Evolutionary conservation across 306 rosid genomes (phyloP).

Genomic region (Abrus pulchellus): DNA sequence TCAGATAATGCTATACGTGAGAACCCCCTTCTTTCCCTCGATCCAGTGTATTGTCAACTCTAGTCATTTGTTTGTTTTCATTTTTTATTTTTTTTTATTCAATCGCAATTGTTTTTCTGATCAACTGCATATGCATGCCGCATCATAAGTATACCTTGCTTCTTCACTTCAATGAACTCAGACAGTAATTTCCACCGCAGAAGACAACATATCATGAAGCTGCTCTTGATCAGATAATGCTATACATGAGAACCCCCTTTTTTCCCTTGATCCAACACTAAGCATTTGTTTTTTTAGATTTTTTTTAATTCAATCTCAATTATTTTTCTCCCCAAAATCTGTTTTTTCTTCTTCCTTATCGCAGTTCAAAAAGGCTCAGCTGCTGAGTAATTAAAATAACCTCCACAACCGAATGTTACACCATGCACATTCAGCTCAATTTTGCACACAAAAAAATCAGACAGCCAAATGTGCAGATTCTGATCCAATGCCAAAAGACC

Average conservation of each 20-base stretch:
- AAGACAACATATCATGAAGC: background rate
- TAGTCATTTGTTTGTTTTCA: background rate
- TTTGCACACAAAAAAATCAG: background rate
- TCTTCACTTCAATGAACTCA: constrained; percentile 8
- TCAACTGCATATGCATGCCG: background rate
- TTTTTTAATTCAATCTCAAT: background rate
- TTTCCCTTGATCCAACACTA: background rate
- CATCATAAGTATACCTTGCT: background rate
- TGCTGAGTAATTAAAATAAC: constrained; percentile 2
- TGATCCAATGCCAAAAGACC: constrained; percentile 29
- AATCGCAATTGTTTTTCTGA: background rate
- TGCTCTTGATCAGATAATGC: background rate
- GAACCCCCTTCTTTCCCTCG: background rate
- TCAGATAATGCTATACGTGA: background rate
- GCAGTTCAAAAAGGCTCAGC: constrained; percentile 1
- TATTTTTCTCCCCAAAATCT: background rate
- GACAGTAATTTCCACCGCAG: background rate
- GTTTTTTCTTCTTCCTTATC: background rate
- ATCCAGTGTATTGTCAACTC: background rate
- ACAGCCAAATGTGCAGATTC: constrained; percentile 14
- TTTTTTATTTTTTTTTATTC: background rate
- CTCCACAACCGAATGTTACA: constrained; percentile 26
- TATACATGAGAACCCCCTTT: background rate
- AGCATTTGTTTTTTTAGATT: background rate
- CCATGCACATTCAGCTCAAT: background rate